Evolutionary conservation across 2,329 filamentous ascomycete species (phyloP).

Genomic region (Alternaria postmessia): DNA sequence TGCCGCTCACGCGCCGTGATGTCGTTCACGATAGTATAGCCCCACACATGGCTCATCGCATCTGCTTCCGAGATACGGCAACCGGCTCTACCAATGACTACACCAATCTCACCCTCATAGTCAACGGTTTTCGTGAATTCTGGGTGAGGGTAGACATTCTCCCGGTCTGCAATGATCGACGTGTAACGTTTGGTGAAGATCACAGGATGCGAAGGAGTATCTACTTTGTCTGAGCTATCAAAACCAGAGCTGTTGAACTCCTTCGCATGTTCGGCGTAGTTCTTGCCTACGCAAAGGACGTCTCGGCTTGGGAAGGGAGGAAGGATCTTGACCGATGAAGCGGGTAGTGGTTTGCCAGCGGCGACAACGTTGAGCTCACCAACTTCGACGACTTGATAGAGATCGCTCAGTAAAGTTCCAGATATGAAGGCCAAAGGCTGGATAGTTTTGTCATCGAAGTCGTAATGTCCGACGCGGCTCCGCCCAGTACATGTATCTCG

Average conservation of each 20-base stretch:
- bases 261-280: constrained; percentile 65
- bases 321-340: constrained; percentile 45
- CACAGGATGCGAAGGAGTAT: constrained; percentile 62
- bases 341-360: constrained; percentile 43
- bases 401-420: constrained; percentile 56
- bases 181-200: constrained; percentile 65
- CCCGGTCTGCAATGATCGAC: constrained; percentile 60
- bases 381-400: constrained; percentile 63
- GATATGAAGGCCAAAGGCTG: constrained; percentile 57
- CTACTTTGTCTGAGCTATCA: constrained; percentile 63
- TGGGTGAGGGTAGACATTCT: constrained; percentile 57
- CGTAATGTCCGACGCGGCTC: not conserved
- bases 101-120: constrained; percentile 66
- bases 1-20: constrained; percentile 36
- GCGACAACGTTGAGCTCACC: constrained; percentile 52
- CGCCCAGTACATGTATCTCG: not conserved
- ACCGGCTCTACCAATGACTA: constrained; percentile 63
- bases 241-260: constrained; percentile 66
- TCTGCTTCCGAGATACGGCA: constrained; percentile 55
- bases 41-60: constrained; percentile 63
- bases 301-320: constrained; percentile 60
- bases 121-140: constrained; percentile 61
- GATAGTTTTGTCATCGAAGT: not conserved
- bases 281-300: constrained; percentile 65
- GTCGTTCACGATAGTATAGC: constrained; percentile 62